phyloP scores from a whole-genome alignment of 192 early-diverging fungal species.

The Pilaira anomala region DNA sequence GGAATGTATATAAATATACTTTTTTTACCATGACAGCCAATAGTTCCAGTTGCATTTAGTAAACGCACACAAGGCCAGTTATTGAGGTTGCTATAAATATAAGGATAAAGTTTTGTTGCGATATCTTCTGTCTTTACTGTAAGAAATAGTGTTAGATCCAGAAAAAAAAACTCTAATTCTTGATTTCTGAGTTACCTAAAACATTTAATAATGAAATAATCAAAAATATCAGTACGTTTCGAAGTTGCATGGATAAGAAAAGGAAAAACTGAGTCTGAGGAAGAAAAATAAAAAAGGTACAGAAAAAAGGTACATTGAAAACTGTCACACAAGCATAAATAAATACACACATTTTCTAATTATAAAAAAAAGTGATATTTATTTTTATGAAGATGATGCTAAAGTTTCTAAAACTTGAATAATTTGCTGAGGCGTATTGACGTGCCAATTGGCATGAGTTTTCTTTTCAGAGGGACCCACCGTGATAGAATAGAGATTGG shows the following conservation, averaged over 20 bases:
- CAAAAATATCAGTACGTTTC: too few relatives aligned
- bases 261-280: too few relatives aligned
- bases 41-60: conserved; percentile 49
- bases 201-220: too few relatives aligned
- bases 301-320: too few relatives aligned
- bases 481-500: conserved; percentile 64
- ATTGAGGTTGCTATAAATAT: conserved; percentile 45
- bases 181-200: too few relatives aligned
- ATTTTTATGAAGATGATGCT: conserved; percentile 3
- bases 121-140: conserved; percentile 29
- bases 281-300: too few relatives aligned
- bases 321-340: too few relatives aligned
- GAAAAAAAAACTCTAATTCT: too few relatives aligned
- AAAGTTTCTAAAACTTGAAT: conserved; percentile 13
- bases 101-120: conserved; percentile 33
- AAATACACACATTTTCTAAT: too few relatives aligned
- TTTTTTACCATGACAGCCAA: conserved; percentile 60
- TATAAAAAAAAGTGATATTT: background rate
- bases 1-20: background rate
- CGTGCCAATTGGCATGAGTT: conserved; percentile 87
- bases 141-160: too few relatives aligned
- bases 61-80: conserved; percentile 55
- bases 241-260: too few relatives aligned
- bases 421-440: conserved; percentile 38
- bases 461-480: conserved; percentile 90